phyloP scores from a whole-genome alignment of 2,329 filamentous ascomycete species.

The Metarhizium humberi region DNA sequence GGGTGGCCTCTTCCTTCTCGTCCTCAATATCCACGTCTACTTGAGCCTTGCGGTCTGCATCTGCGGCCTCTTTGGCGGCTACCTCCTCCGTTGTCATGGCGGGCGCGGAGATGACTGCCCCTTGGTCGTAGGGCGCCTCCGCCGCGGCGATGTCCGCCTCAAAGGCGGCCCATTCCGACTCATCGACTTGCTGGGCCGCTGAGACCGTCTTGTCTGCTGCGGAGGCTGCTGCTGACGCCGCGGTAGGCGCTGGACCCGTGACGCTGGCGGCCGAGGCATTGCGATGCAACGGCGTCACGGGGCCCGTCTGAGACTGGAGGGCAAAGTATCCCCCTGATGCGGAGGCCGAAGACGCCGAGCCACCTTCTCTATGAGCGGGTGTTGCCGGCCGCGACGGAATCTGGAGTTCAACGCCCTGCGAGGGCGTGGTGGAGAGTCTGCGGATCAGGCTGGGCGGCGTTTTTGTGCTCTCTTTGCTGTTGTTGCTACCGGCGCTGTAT shows the following conservation, averaged over 20 bases:
- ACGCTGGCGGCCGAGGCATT: slow-evolving; percentile 13
- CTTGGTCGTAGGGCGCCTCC: slow-evolving; percentile 25
- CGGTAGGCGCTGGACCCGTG: slow-evolving; percentile 6
- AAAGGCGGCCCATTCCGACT: slow-evolving; percentile 80
- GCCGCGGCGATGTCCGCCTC: slow-evolving; percentile 65
- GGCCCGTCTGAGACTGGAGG: slow-evolving; percentile 4
- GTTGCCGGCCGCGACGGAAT: slow-evolving; percentile 57
- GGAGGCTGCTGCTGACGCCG: not conserved
- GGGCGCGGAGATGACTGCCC: slow-evolving; percentile 59
- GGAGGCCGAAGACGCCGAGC: slow-evolving; percentile 34
- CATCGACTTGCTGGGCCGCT: slow-evolving; percentile 38
- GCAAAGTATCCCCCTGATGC: slow-evolving; percentile 21
- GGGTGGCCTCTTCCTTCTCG: slow-evolving; percentile 66
- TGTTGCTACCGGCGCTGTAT: slow-evolving; percentile 11
- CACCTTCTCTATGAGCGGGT: slow-evolving; percentile 34
- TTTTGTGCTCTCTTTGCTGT: slow-evolving; percentile 10
- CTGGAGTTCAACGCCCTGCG: slow-evolving; percentile 48
- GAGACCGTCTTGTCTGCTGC: not conserved
- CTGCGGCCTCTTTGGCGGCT: slow-evolving; percentile 43
- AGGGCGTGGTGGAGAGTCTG: slow-evolving; percentile 41
- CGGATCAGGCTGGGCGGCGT: slow-evolving; percentile 24
- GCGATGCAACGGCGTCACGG: slow-evolving; percentile 19
- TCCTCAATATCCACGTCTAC: slow-evolving; percentile 49
- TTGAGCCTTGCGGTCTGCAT: slow-evolving; percentile 42
- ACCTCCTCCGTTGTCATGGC: slow-evolving; percentile 57